These are phyloP conservation scores for Termitomyces sp. DNA, from an alignment of 768 basidiomycete species.

Conservation along the genomic window DNA sequence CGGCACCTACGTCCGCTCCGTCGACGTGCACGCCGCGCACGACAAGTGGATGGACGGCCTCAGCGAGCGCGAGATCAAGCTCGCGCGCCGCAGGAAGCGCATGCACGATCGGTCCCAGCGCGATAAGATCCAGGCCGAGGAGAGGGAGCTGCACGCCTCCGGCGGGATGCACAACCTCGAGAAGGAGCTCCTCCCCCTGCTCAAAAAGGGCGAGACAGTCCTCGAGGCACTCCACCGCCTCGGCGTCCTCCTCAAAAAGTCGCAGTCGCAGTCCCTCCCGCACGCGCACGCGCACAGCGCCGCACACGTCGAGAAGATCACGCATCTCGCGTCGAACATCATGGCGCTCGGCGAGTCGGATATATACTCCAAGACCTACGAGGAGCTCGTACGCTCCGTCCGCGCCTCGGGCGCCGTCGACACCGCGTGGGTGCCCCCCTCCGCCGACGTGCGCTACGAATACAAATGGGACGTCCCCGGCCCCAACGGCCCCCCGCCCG, in stretches of 20 bases:
- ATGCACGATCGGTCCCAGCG: slow-evolving; percentile 68
- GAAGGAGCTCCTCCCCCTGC: slow-evolving; percentile 60
- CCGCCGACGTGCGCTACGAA: slow-evolving; percentile 72
- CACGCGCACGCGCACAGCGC: slow-evolving; percentile 28
- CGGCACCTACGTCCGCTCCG: slow-evolving; percentile 79
- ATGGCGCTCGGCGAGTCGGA: slow-evolving; percentile 85
- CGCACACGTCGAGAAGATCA: slow-evolving; percentile 71
- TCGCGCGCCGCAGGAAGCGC: slow-evolving; percentile 70
- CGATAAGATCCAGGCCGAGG: slow-evolving; percentile 67
- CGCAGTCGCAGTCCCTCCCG: too few species aligned
- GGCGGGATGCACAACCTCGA: slow-evolving; percentile 64
- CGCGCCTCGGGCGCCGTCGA: slow-evolving; percentile 69
- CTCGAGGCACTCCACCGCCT: slow-evolving; percentile 85
- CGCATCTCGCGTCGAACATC: slow-evolving; percentile 82
- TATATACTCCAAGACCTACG: slow-evolving; percentile 82
- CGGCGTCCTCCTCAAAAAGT: slow-evolving; percentile 65
- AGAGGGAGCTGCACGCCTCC: slow-evolving; percentile 62
- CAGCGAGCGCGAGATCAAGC: slow-evolving; percentile 80
- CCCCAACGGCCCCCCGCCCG: slow-evolving; percentile 34
- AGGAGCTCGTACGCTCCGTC: slow-evolving; percentile 74
- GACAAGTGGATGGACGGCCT: slow-evolving; percentile 96
- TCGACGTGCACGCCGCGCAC: slow-evolving; percentile 88
- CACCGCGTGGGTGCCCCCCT: slow-evolving; percentile 67
- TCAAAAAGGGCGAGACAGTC: slow-evolving; percentile 89
- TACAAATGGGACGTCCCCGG: slow-evolving; percentile 69